phyloP scores from a whole-genome alignment of 192 early-diverging fungal genomes.

The Irineochytrium annulatum region DNA sequence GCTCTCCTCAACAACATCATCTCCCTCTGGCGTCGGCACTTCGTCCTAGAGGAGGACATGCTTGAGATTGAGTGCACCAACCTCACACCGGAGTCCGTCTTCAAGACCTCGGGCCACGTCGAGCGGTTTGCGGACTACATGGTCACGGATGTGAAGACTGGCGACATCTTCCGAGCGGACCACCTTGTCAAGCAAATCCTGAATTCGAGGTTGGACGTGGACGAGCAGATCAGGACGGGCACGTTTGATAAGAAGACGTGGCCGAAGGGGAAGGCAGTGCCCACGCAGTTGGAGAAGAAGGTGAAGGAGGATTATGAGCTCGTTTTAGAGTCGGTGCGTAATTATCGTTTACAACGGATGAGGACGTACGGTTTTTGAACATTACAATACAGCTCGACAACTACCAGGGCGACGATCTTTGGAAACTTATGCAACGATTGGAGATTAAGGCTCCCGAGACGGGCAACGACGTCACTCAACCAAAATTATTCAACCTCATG shows the following conservation, averaged over 20 bases:
- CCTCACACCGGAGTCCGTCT: constrained; percentile 90
- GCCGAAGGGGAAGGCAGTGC: constrained; percentile 49
- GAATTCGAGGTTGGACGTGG: constrained; percentile 83
- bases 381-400: constrained; percentile 79
- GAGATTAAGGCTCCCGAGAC: constrained; percentile 89
- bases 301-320: constrained; percentile 70
- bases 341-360: not conserved
- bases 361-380: not conserved
- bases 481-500: constrained; percentile 98
- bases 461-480: constrained; percentile 84
- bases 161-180: constrained; percentile 95
- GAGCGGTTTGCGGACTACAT: constrained; percentile 99
- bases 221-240: constrained; percentile 41
- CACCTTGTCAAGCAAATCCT: constrained; percentile 94
- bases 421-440: constrained; percentile 74
- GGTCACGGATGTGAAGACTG: constrained; percentile 87
- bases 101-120: constrained; percentile 98
- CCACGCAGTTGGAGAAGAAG: constrained; percentile 58
- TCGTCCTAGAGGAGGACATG: constrained; percentile 99
- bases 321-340: constrained; percentile 75
- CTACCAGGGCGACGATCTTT: constrained; percentile 81
- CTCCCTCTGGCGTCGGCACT: constrained; percentile 89
- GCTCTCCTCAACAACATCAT: constrained; percentile 90
- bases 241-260: constrained; percentile 66
- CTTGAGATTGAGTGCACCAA: constrained; percentile 97